phyloP scores from a whole-genome alignment of 1,139 yeast genomes.

The Lodderomyces metapsilosis region DNA sequence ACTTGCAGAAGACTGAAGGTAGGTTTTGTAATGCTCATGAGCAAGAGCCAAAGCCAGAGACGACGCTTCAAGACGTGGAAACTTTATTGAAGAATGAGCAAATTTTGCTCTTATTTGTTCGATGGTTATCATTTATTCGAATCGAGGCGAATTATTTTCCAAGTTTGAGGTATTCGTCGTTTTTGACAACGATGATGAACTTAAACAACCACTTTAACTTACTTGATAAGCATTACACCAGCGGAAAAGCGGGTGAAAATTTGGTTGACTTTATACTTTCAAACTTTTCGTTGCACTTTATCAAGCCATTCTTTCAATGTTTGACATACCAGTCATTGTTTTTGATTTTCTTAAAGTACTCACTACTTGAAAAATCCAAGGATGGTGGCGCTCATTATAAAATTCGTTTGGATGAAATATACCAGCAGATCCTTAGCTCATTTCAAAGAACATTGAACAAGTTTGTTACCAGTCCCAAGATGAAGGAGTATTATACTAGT shows the following conservation, averaged over 20 bases:
- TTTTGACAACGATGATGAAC: slow-evolving; percentile 25
- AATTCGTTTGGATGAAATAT: slow-evolving; percentile 10
- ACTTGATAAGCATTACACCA: slow-evolving; percentile 18
- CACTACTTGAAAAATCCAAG: slow-evolving; percentile 16
- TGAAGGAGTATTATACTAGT: neutral
- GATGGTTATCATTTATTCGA: slow-evolving; percentile 34
- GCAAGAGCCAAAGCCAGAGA: neutral
- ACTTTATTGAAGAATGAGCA: slow-evolving; percentile 23
- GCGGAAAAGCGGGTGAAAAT: slow-evolving; percentile 3
- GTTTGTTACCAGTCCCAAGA: slow-evolving; percentile 8
- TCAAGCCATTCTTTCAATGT: slow-evolving; percentile 22
- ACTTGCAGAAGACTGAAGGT: slow-evolving; percentile 9
- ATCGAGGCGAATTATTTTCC: slow-evolving; percentile 35
- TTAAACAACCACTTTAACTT: slow-evolving; percentile 26
- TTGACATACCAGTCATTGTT: slow-evolving; percentile 25
- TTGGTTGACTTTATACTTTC: slow-evolving; percentile 5
- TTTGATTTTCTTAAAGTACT: slow-evolving; percentile 15
- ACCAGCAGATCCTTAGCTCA: slow-evolving; percentile 7
- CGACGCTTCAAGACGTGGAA: slow-evolving; percentile 13
- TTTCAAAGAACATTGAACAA: slow-evolving; percentile 11
- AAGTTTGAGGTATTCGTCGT: slow-evolving; percentile 28
- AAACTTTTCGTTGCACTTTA: slow-evolving; percentile 12
- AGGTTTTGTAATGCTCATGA: neutral
- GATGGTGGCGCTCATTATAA: slow-evolving; percentile 4
- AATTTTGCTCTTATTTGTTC: slow-evolving; percentile 19